phyloP scores from a whole-genome alignment of 441 rosid genomes.

The Gossypium laxum region DNA sequence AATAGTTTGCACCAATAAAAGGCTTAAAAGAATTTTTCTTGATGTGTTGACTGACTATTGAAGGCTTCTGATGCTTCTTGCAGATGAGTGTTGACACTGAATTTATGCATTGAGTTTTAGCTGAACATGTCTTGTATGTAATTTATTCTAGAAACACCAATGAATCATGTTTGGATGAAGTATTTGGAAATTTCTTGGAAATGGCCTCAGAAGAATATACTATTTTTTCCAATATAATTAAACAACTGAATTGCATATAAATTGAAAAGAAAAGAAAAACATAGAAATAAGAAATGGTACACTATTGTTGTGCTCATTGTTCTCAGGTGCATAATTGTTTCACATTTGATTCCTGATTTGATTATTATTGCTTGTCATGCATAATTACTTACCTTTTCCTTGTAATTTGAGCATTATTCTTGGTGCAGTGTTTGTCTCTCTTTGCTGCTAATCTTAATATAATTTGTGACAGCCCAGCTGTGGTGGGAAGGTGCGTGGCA shows the following conservation, averaged over 20 bases:
- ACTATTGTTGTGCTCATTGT: background rate
- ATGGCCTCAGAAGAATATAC: background rate
- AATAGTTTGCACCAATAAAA: background rate
- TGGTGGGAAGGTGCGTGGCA: conserved; percentile 87
- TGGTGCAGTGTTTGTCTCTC: conserved; percentile 1
- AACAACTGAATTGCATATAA: background rate
- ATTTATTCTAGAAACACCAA: background rate
- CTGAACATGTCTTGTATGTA: background rate
- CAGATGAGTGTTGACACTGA: background rate
- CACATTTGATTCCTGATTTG: background rate
- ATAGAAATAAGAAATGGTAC: background rate
- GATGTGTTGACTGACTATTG: background rate
- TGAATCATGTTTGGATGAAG: background rate
- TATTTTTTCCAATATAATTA: background rate
- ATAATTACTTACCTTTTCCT: background rate
- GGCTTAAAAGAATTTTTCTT: background rate
- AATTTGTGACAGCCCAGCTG: conserved; percentile 76
- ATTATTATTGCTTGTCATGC: background rate
- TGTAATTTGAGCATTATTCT: background rate
- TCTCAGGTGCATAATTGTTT: background rate
- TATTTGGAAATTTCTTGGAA: background rate
- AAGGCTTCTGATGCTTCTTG: background rate
- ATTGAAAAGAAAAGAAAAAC: conserved; percentile 1
- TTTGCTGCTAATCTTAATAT: conserved; percentile 25
- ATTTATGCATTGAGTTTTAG: background rate